These are phyloP conservation scores for Phytophthora kernoviae DNA, from an alignment of 352 stramenopile genomes.

Conservation along the genomic window DNA sequence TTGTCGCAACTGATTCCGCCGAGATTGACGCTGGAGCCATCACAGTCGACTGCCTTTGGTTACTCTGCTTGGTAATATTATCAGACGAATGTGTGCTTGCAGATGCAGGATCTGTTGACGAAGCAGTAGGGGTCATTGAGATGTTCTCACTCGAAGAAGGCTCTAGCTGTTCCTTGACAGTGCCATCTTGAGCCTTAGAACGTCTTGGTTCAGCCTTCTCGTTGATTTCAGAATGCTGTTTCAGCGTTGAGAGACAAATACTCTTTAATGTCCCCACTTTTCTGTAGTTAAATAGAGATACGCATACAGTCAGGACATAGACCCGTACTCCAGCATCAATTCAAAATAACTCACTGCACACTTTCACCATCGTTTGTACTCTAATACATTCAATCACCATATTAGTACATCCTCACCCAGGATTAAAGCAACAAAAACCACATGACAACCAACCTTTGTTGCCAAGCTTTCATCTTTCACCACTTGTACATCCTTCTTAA, in stretches of 20 bases:
- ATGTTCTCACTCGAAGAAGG: background rate
- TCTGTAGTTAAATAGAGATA: slow-evolving; percentile 14
- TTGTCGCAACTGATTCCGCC: slow-evolving; percentile 9
- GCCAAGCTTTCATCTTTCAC: background rate
- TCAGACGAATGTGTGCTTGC: background rate
- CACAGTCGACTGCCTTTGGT: background rate
- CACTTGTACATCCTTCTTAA: background rate
- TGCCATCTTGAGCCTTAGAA: background rate
- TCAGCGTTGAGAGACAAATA: slow-evolving; percentile 29
- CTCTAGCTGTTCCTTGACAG: slow-evolving; percentile 2
- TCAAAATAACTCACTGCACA: slow-evolving; percentile 16
- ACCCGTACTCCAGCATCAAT: background rate
- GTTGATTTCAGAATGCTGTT: slow-evolving; percentile 12
- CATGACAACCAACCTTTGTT: background rate
- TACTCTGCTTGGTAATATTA: slow-evolving; percentile 1
- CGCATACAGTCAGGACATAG: background rate
- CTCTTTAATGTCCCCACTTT: slow-evolving; percentile 38
- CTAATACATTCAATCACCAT: background rate
- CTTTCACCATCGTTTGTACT: slow-evolving; percentile 1
- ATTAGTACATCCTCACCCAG: background rate
- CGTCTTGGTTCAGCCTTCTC: slow-evolving; percentile 5
- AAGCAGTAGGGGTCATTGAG: background rate
- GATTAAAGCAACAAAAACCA: background rate
- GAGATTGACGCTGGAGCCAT: slow-evolving; percentile 2
- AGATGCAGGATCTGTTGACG: background rate